Base-by-base conservation (phyloP, 2,329 filamentous ascomycete genomes). In the Phyllosticta capitalensis region DNA sequence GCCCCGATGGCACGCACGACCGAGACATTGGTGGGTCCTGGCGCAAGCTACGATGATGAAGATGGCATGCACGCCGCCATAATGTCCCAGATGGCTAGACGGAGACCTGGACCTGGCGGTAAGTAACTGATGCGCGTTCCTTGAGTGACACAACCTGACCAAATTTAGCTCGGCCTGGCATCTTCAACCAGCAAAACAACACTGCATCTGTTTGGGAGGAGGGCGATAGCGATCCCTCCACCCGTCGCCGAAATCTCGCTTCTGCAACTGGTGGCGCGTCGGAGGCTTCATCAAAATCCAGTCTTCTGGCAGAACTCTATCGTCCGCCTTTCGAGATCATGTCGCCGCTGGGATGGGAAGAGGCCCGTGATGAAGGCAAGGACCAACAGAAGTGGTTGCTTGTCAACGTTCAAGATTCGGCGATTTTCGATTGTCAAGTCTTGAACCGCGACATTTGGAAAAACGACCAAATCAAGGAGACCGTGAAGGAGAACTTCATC, bases 391-490 rank as follows among this genome's bases (percentile, higher is more conserved):
- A 95, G 73, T 99, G 94, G 94, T 83, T 99, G 54, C 75, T 99
- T 65, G 90, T 96, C 63, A 97, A 99, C 71, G 85, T 99, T 17
- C 94, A 99, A 74, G 92, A 99, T 70, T 84, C 89, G 64, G 89
- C 89, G 38, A 86, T 96, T 67, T 99, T 99, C 72, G 89, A 94
- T 72, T 99, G 94, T 72, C 94, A 99, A 71, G 83, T 89, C 2
- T 78, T 99, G 19, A 99, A 99, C 70, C 83, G 94, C 52, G 94
- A 99, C 71, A 85, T 97, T 58, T 99, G 94, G 94, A 96, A 96
- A 75, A 88, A 96, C 66, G 74, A 82, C 19, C 81, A 85, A 1
- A 84, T 99, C 60, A 84, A 83, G 66, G 84, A 89, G n/a, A 83
- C 95, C 1, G 80, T 99, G 28, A 83, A 83, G 67, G 92, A 96